These are phyloP conservation scores for Strobilomyces dryophilus DNA, from an alignment of 768 basidiomycete genomes.

Conservation along the genomic window DNA sequence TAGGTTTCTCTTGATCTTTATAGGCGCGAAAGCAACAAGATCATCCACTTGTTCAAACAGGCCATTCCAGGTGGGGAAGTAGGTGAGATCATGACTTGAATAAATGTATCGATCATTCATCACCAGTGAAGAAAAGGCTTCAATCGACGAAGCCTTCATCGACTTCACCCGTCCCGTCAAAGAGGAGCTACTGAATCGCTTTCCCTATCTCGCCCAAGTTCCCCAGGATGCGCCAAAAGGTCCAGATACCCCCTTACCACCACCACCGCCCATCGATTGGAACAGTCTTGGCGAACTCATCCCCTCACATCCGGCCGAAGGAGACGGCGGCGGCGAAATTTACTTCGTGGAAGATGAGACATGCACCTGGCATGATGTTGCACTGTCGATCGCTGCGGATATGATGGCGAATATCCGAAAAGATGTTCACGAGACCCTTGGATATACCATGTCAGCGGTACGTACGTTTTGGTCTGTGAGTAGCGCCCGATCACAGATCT, in stretches of 20 bases:
- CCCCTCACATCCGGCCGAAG: slow-evolving; percentile 41
- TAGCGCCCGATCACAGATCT: not conserved
- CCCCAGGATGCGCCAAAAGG: slow-evolving; percentile 68
- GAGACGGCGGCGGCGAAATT: slow-evolving; percentile 16
- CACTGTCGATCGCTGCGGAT: slow-evolving; percentile 83
- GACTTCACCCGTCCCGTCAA: slow-evolving; percentile 86
- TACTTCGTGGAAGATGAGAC: slow-evolving; percentile 29
- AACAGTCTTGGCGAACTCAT: slow-evolving; percentile 55
- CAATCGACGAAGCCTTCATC: slow-evolving; percentile 95
- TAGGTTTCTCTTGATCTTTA: slow-evolving; percentile 93
- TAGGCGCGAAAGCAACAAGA: slow-evolving; percentile 84
- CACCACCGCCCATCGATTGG: slow-evolving; percentile 66
- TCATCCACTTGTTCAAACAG: slow-evolving; percentile 79
- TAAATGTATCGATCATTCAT: not conserved
- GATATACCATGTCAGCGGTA: slow-evolving; percentile 94
- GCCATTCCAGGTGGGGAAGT: slow-evolving; percentile 75
- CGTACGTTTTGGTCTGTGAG: slow-evolving; percentile 24
- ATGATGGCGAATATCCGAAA: slow-evolving; percentile 73
- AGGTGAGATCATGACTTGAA: slow-evolving; percentile 42
- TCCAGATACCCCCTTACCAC: slow-evolving; percentile 72
- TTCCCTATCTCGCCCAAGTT: slow-evolving; percentile 69
- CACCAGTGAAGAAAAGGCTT: slow-evolving; percentile 76
- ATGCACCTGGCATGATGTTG: slow-evolving; percentile 88
- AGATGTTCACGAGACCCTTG: slow-evolving; percentile 64
- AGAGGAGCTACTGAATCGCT: slow-evolving; percentile 64